phyloP scores from a whole-genome alignment of 805 yeast genomes.

The Debaryomyces tyrocola region DNA sequence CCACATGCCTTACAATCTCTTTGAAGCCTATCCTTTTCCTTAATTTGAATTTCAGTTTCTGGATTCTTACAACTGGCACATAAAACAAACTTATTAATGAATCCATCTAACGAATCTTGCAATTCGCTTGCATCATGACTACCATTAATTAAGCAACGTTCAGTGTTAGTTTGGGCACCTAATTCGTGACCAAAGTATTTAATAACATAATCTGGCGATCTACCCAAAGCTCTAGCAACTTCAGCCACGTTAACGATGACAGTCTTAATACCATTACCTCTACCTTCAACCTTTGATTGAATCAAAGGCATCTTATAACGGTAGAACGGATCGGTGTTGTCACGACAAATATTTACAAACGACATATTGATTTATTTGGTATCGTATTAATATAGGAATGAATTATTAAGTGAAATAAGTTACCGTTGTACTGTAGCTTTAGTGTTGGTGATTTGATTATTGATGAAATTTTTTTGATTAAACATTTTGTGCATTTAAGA shows the following conservation, averaged over 20 bases:
- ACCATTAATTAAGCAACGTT: slow-evolving; percentile 92
- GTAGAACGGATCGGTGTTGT: slow-evolving; percentile 96
- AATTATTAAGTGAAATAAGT: neutral
- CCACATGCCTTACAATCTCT: slow-evolving; percentile 99
- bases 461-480: slow-evolving; percentile 3
- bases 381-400: neutral
- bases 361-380: slow-evolving; percentile 54
- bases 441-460: neutral
- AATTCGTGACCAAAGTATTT: slow-evolving; percentile 95
- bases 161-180: slow-evolving; percentile 93
- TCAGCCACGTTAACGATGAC: slow-evolving; percentile 87
- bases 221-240: slow-evolving; percentile 89
- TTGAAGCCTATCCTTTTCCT: slow-evolving; percentile 70
- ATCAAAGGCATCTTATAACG: slow-evolving; percentile 99
- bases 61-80: slow-evolving; percentile 97
- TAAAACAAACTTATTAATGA: slow-evolving; percentile 86
- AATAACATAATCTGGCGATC: slow-evolving; percentile 90
- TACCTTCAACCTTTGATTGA: slow-evolving; percentile 95
- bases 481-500: neutral
- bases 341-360: slow-evolving; percentile 90
- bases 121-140: slow-evolving; percentile 85
- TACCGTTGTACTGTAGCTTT: neutral
- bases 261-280: slow-evolving; percentile 99
- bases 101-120: slow-evolving; percentile 93
- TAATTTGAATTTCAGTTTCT: slow-evolving; percentile 87